Conservation (phyloP, 2,329 filamentous ascomycete genomes). For the Didymella glomerata region DNA sequence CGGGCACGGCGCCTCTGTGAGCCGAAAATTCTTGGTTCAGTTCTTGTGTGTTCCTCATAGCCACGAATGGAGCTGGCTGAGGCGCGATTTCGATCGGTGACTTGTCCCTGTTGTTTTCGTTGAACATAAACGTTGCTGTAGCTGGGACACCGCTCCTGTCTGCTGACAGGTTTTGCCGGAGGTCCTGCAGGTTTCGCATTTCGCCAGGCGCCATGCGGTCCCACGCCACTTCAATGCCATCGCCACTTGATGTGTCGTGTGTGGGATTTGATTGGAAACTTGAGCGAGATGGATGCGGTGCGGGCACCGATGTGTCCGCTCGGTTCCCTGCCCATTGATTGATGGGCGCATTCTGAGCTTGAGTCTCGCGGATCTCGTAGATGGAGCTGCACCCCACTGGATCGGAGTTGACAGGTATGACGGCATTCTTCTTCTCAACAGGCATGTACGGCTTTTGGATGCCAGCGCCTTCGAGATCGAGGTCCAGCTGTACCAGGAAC, state of each 20-base stretch:
- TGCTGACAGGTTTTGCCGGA: slow-evolving; percentile 2
- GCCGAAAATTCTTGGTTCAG: slow-evolving; percentile 5
- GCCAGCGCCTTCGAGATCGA: slow-evolving; percentile 82
- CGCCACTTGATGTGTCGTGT: slow-evolving; percentile 35
- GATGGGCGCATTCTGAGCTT: slow-evolving; percentile 35
- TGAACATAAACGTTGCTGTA: slow-evolving; percentile 25
- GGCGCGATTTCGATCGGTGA: slow-evolving; percentile 40
- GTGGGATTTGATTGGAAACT: slow-evolving; percentile 16
- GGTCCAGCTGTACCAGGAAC: slow-evolving; percentile 90
- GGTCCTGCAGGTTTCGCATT: slow-evolving; percentile 21
- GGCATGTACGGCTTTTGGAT: slow-evolving; percentile 61
- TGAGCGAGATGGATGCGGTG: not conserved
- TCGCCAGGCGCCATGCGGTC: slow-evolving; percentile 25
- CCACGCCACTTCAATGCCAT: slow-evolving; percentile 35
- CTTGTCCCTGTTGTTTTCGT: slow-evolving; percentile 27
- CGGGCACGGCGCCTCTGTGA: slow-evolving; percentile 4
- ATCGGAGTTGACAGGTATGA: slow-evolving; percentile 39
- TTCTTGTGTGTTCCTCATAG: slow-evolving; percentile 19
- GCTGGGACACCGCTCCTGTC: slow-evolving; percentile 3
- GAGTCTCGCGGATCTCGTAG: slow-evolving; percentile 47
- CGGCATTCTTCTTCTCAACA: slow-evolving; percentile 22
- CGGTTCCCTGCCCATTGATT: slow-evolving; percentile 40
- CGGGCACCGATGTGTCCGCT: not conserved
- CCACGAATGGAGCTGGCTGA: slow-evolving; percentile 27
- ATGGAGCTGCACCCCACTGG: slow-evolving; percentile 43